phyloP scores from a whole-genome alignment of 2,329 filamentous ascomycete genomes.

The Curvularia spicifera region DNA sequence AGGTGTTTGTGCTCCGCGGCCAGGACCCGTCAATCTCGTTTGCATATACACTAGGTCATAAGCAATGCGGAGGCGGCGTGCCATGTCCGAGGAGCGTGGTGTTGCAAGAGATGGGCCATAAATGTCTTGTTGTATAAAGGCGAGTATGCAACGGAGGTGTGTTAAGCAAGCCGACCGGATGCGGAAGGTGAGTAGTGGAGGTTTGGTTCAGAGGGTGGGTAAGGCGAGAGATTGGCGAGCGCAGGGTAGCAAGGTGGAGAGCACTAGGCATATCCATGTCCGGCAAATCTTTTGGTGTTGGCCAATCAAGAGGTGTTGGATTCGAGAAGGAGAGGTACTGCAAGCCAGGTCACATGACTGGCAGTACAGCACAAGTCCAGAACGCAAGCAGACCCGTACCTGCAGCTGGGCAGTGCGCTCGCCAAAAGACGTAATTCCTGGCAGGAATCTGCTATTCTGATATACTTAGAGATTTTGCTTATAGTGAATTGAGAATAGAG shows the following conservation, averaged over 20 bases:
- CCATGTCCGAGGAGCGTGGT: neutral
- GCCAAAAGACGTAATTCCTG: no score
- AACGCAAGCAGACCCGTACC: neutral
- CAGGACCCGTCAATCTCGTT: constrained; percentile 1
- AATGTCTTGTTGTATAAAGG: neutral
- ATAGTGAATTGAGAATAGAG: no score
- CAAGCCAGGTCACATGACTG: neutral
- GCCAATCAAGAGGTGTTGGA: neutral
- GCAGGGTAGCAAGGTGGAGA: neutral
- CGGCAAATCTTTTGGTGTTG: neutral
- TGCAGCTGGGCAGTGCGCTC: neutral
- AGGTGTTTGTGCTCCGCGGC: neutral
- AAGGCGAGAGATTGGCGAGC: no score
- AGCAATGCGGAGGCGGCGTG: neutral
- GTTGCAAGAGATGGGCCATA: neutral
- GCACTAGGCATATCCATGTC: neutral
- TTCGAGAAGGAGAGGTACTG: neutral
- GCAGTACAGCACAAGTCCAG: neutral
- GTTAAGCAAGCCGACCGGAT: neutral
- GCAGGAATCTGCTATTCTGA: no score
- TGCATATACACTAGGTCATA: neutral
- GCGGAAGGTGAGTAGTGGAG: neutral
- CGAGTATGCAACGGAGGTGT: neutral
- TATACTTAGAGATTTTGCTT: no score
- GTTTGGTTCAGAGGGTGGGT: neutral